Conservation (phyloP, 805 yeast genomes). For the Yamadazyma kitorensis region DNA sequence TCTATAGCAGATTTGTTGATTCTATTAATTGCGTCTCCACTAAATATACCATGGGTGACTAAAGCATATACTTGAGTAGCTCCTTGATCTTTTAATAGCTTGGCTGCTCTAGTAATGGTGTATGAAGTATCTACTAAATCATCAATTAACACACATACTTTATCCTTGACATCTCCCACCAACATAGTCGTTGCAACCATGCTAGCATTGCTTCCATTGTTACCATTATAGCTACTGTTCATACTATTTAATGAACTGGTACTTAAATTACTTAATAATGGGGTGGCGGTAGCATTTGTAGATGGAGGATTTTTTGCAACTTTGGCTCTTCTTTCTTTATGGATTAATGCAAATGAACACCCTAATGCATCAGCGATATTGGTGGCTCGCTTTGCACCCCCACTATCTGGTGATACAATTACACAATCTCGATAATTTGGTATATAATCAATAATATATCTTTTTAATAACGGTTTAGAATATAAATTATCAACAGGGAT, state of each 20-base stretch:
- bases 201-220: constrained; percentile 4
- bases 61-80: constrained; percentile 83
- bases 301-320: constrained; percentile 32
- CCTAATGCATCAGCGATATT: constrained; percentile 88
- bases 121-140: constrained; percentile 92
- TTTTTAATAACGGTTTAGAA: constrained; percentile 82
- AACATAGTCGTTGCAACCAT: constrained; percentile 84
- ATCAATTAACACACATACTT: constrained; percentile 87
- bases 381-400: constrained; percentile 98
- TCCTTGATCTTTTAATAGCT: constrained; percentile 87
- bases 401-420: constrained; percentile 96
- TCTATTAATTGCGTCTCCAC: constrained; percentile 84
- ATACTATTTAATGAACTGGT: constrained; percentile 17
- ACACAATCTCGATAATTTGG: constrained; percentile 84
- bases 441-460: constrained; percentile 73
- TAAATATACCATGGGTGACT: constrained; percentile 88
- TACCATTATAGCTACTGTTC: constrained; percentile 9
- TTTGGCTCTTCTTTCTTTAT: constrained; percentile 77
- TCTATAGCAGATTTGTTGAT: constrained; percentile 70
- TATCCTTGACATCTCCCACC: constrained; percentile 89
- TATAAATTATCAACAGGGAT: constrained; percentile 94
- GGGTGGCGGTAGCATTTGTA: constrained; percentile 16
- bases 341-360: constrained; percentile 89
- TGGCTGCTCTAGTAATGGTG: constrained; percentile 91
- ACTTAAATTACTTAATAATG: constrained; percentile 16